phyloP scores from a whole-genome alignment of 108 stramenopile genomes.

The Aureococcus anophagefferens region DNA sequence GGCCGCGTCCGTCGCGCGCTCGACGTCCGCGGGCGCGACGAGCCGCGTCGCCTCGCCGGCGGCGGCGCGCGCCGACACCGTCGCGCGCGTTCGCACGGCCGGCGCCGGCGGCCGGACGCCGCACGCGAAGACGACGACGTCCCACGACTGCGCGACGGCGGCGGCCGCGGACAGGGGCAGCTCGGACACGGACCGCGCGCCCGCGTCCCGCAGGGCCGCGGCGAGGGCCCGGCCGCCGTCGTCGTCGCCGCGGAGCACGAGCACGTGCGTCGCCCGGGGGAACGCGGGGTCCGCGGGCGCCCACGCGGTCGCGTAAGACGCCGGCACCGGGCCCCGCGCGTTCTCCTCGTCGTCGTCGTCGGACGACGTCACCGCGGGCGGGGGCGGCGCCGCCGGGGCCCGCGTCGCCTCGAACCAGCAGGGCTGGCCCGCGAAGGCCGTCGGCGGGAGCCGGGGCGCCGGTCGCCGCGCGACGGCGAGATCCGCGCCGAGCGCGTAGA shows the following conservation, averaged over 20 bases:
- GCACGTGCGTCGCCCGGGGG: neutral
- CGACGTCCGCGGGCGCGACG: too few relatives aligned
- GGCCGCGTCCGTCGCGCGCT: neutral
- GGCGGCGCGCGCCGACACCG: too few relatives aligned
- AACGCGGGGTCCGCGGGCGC: too few relatives aligned
- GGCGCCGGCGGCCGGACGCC: too few relatives aligned
- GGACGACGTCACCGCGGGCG: too few relatives aligned
- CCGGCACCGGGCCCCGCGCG: too few relatives aligned
- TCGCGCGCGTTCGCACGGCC: too few relatives aligned
- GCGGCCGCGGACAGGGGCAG: neutral
- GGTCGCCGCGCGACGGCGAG: neutral
- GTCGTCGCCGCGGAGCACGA: neutral
- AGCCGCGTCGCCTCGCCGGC: too few relatives aligned
- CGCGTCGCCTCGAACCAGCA: constrained; percentile 3
- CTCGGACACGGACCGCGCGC: neutral
- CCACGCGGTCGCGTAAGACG: too few relatives aligned
- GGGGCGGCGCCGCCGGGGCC: too few relatives aligned
- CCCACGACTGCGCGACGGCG: neutral
- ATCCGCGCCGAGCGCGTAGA: neutral
- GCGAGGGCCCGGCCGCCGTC: neutral
- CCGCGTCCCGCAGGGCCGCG: neutral
- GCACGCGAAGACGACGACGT: neutral
- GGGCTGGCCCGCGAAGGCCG: neutral
- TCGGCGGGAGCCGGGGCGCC: too few relatives aligned
- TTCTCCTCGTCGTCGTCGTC: too few relatives aligned